Conservation (phyloP, 495 filamentous ascomycete genomes). For the Thermochaetoides thermophila region DNA sequence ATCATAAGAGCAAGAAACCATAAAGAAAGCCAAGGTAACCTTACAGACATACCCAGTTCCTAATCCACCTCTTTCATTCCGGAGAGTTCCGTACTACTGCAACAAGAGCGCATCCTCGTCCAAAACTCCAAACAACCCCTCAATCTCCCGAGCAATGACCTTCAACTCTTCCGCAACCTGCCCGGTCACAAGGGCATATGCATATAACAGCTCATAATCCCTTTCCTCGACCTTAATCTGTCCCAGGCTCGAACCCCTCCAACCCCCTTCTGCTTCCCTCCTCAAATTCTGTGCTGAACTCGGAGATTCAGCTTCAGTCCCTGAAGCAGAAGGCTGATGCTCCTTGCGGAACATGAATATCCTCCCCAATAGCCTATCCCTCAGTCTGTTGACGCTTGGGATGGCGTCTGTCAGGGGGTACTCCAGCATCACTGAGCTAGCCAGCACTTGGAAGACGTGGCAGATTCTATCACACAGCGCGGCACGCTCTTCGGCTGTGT, state of each 20-base stretch:
- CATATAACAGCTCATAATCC: constrained; percentile 40
- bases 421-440: constrained; percentile 81
- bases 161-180: constrained; percentile 58
- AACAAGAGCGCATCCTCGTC: constrained; percentile 60
- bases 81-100: constrained; percentile 29
- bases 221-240: constrained; percentile 23
- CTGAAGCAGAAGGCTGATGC: constrained; percentile 16
- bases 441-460: constrained; percentile 86
- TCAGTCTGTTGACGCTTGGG: constrained; percentile 62
- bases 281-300: not conserved
- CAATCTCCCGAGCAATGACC: constrained; percentile 51
- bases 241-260: not conserved
- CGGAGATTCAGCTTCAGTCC: not conserved
- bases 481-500: constrained; percentile 64
- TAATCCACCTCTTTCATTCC: too few relatives aligned
- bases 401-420: constrained; percentile 81
- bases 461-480: constrained; percentile 75
- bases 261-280: too few relatives aligned
- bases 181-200: constrained; percentile 48
- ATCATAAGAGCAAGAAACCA: too few relatives aligned
- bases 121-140: constrained; percentile 59
- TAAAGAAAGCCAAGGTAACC: too few relatives aligned
- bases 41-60: too few relatives aligned
- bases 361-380: constrained; percentile 78
- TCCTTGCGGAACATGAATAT: constrained; percentile 72